Conservation (phyloP, 192 early-diverging fungal genomes). For the Bifiguratus adelaidae region DNA sequence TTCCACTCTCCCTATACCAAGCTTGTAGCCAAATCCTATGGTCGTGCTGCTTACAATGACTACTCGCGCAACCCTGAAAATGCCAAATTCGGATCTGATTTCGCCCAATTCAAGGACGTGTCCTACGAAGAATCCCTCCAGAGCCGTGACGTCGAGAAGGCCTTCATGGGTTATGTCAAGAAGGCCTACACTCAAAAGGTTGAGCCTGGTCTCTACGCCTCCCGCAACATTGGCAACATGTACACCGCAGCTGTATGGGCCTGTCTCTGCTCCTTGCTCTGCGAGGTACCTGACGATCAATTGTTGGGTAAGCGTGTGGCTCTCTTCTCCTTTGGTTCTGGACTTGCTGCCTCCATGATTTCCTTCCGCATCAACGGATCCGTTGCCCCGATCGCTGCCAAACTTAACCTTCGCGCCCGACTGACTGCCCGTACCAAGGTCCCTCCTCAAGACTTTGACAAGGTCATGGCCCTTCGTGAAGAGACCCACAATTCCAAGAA, state of each 20-base stretch:
- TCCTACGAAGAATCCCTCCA: constrained; percentile 64
- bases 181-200: constrained; percentile 63
- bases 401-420: constrained; percentile 57
- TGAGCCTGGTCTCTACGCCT: constrained; percentile 60
- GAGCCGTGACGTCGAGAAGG: constrained; percentile 88
- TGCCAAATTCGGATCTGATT: constrained; percentile 31
- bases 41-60: constrained; percentile 81
- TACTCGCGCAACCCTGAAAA: constrained; percentile 69
- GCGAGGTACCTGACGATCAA: constrained; percentile 54
- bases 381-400: constrained; percentile 45
- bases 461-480: constrained; percentile 79
- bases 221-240: constrained; percentile 94
- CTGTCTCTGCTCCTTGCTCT: constrained; percentile 68
- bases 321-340: constrained; percentile 95
- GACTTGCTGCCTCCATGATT: constrained; percentile 90
- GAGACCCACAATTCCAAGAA: constrained; percentile 73
- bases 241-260: constrained; percentile 58
- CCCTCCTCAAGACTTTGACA: constrained; percentile 66
- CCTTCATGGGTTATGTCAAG: constrained; percentile 78
- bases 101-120: constrained; percentile 42
- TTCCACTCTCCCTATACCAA: constrained; percentile 99
- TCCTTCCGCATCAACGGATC: constrained; percentile 71
- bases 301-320: constrained; percentile 72
- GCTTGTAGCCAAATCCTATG: constrained; percentile 92
- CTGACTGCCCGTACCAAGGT: constrained; percentile 65